Percentiles rank a stretch among this genome's conserved stretches.
These are phyloP conservation scores for Hanseniaspora guilliermondii DNA, from an alignment of 805 yeast species.

Conservation along the genomic window DNA sequence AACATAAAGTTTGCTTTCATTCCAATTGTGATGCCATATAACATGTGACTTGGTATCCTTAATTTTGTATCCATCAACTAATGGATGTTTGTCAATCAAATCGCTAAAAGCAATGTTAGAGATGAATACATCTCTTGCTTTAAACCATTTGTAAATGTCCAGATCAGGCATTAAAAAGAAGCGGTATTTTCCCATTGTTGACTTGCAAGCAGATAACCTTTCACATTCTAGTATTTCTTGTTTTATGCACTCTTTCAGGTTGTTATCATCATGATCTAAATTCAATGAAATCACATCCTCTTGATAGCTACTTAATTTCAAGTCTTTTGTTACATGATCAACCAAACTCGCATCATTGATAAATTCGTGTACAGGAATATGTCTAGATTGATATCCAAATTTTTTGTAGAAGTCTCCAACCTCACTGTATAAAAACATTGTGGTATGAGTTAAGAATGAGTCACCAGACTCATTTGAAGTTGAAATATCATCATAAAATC, in stretches of 20 bases:
- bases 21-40: slow-evolving; percentile 37
- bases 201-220: slow-evolving; percentile 17
- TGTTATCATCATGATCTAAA: slow-evolving; percentile 24
- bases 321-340: not conserved
- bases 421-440: slow-evolving; percentile 53
- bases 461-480: not conserved
- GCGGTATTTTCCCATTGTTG: slow-evolving; percentile 20
- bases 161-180: slow-evolving; percentile 30
- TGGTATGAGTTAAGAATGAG: slow-evolving; percentile 24
- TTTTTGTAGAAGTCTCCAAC: slow-evolving; percentile 53
- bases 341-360: slow-evolving; percentile 16
- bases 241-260: slow-evolving; percentile 19
- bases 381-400: slow-evolving; percentile 44
- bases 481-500: slow-evolving; percentile 25
- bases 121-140: slow-evolving; percentile 29
- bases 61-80: slow-evolving; percentile 26
- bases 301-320: slow-evolving; percentile 16
- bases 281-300: slow-evolving; percentile 21
- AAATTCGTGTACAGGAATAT: slow-evolving; percentile 29
- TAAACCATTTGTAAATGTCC: slow-evolving; percentile 34
- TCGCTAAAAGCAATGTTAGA: slow-evolving; percentile 20
- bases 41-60: slow-evolving; percentile 26
- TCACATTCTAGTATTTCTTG: slow-evolving; percentile 20
- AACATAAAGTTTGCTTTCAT: slow-evolving; percentile 23
- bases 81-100: slow-evolving; percentile 10